Evolutionary conservation across 352 stramenopile genomes (phyloP).

Genomic region (Peronospora tabacina): DNA sequence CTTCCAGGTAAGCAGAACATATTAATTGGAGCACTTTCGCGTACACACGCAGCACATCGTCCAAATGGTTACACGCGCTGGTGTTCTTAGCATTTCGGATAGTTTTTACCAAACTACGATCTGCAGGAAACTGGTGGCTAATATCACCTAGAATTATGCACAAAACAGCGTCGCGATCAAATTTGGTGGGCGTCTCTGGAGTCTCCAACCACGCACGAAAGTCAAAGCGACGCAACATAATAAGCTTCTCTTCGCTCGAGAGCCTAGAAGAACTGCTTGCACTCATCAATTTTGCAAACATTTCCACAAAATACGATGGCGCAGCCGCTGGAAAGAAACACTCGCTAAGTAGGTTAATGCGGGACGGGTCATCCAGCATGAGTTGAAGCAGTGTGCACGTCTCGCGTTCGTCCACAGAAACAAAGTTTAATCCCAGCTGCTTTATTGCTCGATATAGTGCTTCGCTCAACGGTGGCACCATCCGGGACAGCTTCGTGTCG

Average conservation of each 20-base stretch:
- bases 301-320: constrained; percentile 72
- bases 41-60: constrained; percentile 66
- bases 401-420: constrained; percentile 75
- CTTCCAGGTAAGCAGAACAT: constrained; percentile 52
- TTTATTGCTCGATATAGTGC: constrained; percentile 79
- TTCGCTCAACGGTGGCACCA: constrained; percentile 79
- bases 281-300: constrained; percentile 85
- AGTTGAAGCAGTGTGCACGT: constrained; percentile 73
- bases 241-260: constrained; percentile 61
- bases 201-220: constrained; percentile 64
- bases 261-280: constrained; percentile 57
- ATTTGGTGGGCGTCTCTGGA: constrained; percentile 46
- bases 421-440: constrained; percentile 66
- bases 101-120: constrained; percentile 25
- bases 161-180: constrained; percentile 76
- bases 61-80: constrained; percentile 19
- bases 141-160: constrained; percentile 74
- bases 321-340: constrained; percentile 75
- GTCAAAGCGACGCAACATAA: constrained; percentile 68
- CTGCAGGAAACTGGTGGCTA: constrained; percentile 42
- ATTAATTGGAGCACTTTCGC: constrained; percentile 64
- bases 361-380: constrained; percentile 78
- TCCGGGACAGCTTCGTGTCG: constrained; percentile 70
- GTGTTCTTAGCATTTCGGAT: constrained; percentile 13
- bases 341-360: constrained; percentile 72